Evolutionary conservation across 805 yeast genomes (phyloP).

Genomic region (Ogataea pignaliae): DNA sequence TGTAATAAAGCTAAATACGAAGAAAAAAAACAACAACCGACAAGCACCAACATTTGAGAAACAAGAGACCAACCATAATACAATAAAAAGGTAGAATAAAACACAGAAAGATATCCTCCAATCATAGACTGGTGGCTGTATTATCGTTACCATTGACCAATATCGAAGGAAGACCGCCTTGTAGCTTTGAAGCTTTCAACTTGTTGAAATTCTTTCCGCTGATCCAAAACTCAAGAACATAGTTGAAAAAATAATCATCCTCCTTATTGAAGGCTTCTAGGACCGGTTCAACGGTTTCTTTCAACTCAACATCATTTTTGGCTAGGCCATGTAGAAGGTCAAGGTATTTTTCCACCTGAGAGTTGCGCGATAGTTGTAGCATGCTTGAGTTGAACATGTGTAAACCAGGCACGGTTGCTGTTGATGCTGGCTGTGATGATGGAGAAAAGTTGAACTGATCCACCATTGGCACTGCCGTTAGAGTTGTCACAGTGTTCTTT

Average conservation of each 20-base stretch:
- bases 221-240: conserved; percentile 31
- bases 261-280: conserved; percentile 28
- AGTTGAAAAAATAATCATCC: conserved; percentile 30
- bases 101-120: background rate
- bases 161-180: conserved; percentile 4
- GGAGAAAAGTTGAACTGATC: background rate
- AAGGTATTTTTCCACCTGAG: conserved; percentile 26
- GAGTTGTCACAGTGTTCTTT: background rate
- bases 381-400: conserved; percentile 13
- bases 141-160: background rate
- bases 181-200: conserved; percentile 19
- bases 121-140: background rate
- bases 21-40: background rate
- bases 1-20: no score
- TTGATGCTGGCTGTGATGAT: conserved; percentile 5
- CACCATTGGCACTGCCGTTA: background rate
- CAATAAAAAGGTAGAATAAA: no score
- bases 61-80: no score
- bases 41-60: no score
- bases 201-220: conserved; percentile 29
- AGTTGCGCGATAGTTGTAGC: conserved; percentile 9
- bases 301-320: conserved; percentile 30
- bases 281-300: conserved; percentile 22
- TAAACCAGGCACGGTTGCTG: conserved; percentile 14
- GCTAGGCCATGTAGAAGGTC: conserved; percentile 25